A percentile compares a stretch with the other conserved stretches of the same genome.
These are phyloP conservation scores for Suillus cothurnatus DNA, from an alignment of 768 basidiomycete species.

Conservation along the genomic window DNA sequence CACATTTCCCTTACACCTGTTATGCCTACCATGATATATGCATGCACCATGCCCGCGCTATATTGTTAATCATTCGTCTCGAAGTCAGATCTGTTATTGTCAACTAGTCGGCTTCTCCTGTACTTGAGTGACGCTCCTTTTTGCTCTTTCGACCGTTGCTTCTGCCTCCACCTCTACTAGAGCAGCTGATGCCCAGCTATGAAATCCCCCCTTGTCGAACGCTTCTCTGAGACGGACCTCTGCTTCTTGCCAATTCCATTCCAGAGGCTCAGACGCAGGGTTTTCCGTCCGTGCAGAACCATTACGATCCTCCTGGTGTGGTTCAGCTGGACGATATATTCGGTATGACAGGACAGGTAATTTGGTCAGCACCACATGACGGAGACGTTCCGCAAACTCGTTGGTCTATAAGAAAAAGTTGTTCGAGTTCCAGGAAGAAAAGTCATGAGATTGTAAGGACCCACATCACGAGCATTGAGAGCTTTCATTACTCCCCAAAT, in stretches of 20 bases:
- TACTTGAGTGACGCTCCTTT: background rate
- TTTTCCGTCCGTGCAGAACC: background rate
- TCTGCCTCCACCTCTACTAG: slow-evolving; percentile 62
- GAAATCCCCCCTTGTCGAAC: slow-evolving; percentile 60
- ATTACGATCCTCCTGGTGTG: slow-evolving; percentile 25
- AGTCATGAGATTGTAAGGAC: slow-evolving; percentile 24
- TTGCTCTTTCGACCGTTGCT: slow-evolving; percentile 47
- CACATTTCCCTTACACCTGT: slow-evolving; percentile 17
- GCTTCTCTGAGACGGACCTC: slow-evolving; percentile 55
- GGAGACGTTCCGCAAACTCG: slow-evolving; percentile 64
- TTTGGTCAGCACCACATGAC: slow-evolving; percentile 44
- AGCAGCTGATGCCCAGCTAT: slow-evolving; percentile 56
- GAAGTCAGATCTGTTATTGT: background rate
- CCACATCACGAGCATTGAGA: slow-evolving; percentile 58
- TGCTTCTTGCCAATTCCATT: slow-evolving; percentile 57
- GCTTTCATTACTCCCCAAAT: slow-evolving; percentile 52
- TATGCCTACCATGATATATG: slow-evolving; percentile 27
- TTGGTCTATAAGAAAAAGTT: slow-evolving; percentile 41
- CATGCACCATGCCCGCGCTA: slow-evolving; percentile 13
- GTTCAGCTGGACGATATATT: slow-evolving; percentile 49
- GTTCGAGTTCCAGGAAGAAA: background rate
- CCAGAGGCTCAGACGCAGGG: background rate
- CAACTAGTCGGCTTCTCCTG: background rate
- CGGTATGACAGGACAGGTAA: slow-evolving; percentile 52
- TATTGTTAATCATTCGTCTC: background rate